Conservation (phyloP, 148 eudicot species). For the Amaranthus palmeri region DNA sequence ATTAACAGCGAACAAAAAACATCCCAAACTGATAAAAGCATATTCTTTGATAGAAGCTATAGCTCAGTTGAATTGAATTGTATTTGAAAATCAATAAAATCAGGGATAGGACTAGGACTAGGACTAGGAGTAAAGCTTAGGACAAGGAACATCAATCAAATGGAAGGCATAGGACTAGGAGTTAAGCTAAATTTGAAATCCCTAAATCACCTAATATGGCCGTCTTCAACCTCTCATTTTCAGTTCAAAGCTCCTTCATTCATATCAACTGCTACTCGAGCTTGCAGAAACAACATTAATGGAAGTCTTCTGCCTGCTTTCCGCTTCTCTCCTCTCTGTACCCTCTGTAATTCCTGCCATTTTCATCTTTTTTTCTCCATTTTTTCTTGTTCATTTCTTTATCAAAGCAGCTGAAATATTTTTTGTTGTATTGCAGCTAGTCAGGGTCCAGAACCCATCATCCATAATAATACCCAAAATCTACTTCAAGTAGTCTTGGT, state of each 20-base stretch:
- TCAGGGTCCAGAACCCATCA: conserved; percentile 16
- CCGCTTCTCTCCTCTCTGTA: conserved; percentile 27
- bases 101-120: too few species aligned
- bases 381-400: background rate
- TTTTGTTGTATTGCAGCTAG: conserved; percentile 11
- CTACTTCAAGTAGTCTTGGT: conserved; percentile 80
- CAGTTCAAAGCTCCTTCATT: background rate
- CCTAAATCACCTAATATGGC: conserved; percentile 12
- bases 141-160: background rate
- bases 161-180: background rate
- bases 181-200: conserved; percentile 6
- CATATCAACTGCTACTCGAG: background rate
- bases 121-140: too few species aligned
- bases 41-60: too few species aligned
- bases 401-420: background rate
- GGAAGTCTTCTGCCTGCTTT: background rate
- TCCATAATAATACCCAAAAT: conserved; percentile 14
- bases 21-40: too few species aligned
- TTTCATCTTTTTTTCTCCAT: background rate
- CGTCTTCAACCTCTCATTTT: background rate
- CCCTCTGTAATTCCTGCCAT: conserved; percentile 24
- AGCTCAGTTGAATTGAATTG: too few species aligned
- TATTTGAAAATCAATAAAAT: too few species aligned
- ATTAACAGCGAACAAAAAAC: too few species aligned
- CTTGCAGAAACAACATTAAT: background rate